Percentiles rank a stretch among this genome's conserved stretches.
These are phyloP conservation scores for Botrytis paeoniae DNA, from an alignment of 2,329 filamentous ascomycete species.

Conservation along the genomic window DNA sequence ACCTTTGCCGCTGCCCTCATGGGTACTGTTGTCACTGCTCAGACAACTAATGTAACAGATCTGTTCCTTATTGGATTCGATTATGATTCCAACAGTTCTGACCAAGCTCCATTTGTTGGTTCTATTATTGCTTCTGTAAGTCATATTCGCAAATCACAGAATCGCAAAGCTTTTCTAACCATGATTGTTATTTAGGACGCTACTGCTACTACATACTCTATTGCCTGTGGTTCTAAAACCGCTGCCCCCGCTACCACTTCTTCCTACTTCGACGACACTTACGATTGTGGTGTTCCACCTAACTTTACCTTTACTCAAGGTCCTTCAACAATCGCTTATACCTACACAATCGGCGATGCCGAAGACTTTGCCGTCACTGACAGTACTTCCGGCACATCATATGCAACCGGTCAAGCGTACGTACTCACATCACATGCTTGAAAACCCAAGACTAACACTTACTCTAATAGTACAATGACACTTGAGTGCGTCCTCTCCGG, in stretches of 20 bases:
- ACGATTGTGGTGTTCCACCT: conserved; percentile 26
- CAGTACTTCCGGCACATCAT: neutral
- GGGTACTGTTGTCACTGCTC: conserved; percentile 6
- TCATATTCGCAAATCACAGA: neutral
- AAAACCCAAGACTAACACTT: neutral
- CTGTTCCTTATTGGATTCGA: conserved; percentile 16
- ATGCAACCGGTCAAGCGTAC: neutral
- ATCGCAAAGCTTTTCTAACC: neutral
- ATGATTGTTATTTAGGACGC: conserved; percentile 20
- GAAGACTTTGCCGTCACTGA: neutral
- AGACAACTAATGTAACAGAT: neutral
- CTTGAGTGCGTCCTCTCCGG: conserved; percentile 25
- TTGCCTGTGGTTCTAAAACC: conserved; percentile 8
- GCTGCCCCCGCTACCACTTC: conserved; percentile 28
- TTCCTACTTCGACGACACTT: conserved; percentile 8
- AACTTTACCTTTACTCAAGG: conserved; percentile 31
- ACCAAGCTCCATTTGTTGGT: neutral
- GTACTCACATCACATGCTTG: neutral
- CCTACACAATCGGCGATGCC: conserved; percentile 10
- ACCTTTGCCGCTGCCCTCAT: conserved; percentile 10
- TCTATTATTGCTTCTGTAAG: conserved; percentile 20
- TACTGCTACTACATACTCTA: conserved; percentile 19
- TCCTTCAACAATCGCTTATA: conserved; percentile 28
- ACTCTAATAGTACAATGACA: conserved; percentile 11
- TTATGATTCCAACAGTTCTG: neutral